Base-by-base conservation (phyloP, 192 early-diverging fungal genomes). In the Coemansia aciculifera region DNA sequence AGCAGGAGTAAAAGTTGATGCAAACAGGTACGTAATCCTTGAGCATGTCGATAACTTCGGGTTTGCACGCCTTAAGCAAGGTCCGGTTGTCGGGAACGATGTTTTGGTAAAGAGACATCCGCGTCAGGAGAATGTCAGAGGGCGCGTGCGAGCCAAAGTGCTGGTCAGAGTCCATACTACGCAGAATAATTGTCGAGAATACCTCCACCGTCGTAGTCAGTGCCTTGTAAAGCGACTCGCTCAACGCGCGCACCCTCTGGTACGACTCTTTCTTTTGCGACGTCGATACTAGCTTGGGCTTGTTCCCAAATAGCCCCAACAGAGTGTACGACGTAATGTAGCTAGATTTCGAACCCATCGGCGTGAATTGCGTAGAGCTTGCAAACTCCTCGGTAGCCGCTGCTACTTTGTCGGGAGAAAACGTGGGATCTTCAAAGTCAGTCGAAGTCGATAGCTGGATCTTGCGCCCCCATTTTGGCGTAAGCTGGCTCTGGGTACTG, bases 191-290 rank as follows among this genome's bases (percentile, higher is more conserved):
- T 8, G 72, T 68, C 2, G 75, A 77, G 39, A 72, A 74, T 27
- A 77, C 75, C n/a, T 59, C 48, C 3, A 74, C 48, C 17, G 70
- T 62, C 17, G 80, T 77, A n/a, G 60, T 69, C 12, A 83, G 72
- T n/a, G 67, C 63, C 31, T 59, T 59, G 64, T 77, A 77, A 15
- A 83, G 66, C 62, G 80, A 69, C 23, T 66, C 59, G 34, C 69
- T 72, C 17, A 83, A 52, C 2, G 49, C 44, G 57, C 66, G 62
- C 9, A 57, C 34, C 42, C 62, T 77, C 52, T 64, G 54, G 13
- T 48, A 3, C 52, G 63, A n/a, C 43, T 19, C 39, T 21, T 66
- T 36, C 21, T 60, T 38, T 12, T 49, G 11, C 29, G 32, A 32
- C 8, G 4, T 29, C 48, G 32, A 31, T n/a, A 43, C 13, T 12